phyloP scores from a whole-genome alignment of 2,329 filamentous ascomycete species.

The Sphaerostilbella broomeana region DNA sequence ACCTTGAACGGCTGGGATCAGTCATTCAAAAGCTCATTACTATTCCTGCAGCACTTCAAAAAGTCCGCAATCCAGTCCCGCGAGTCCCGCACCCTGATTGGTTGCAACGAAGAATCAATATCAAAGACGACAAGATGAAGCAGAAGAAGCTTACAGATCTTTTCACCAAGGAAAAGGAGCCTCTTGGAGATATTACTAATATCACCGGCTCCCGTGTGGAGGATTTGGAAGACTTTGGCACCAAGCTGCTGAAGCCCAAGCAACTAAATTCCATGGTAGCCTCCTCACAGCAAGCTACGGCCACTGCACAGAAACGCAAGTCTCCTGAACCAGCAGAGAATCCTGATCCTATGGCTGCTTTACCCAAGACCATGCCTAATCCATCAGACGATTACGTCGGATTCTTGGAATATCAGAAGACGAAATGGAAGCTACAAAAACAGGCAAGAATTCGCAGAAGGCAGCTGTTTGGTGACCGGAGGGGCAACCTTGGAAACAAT shows the following conservation, averaged over 20 bases:
- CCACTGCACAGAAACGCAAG: slow-evolving; percentile 60
- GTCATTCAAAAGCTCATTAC: slow-evolving; percentile 99
- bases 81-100: slow-evolving; percentile 92
- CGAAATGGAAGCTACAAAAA: slow-evolving; percentile 98
- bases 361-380: slow-evolving; percentile 78
- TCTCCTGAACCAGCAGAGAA: slow-evolving; percentile 61
- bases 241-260: slow-evolving; percentile 59
- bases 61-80: slow-evolving; percentile 89
- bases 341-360: slow-evolving; percentile 69
- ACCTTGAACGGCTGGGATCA: slow-evolving; percentile 87
- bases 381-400: slow-evolving; percentile 80
- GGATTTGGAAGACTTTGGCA: slow-evolving; percentile 79
- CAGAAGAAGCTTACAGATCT: slow-evolving; percentile 98
- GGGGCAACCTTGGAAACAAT: slow-evolving; percentile 42
- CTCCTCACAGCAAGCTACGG: slow-evolving; percentile 45
- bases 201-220: slow-evolving; percentile 45
- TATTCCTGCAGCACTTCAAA: slow-evolving; percentile 93
- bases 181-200: slow-evolving; percentile 68
- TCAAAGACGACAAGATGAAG: slow-evolving; percentile 95
- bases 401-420: slow-evolving; percentile 91
- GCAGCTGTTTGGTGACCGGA: slow-evolving; percentile 87
- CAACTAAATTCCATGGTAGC: slow-evolving; percentile 47
- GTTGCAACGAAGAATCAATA: slow-evolving; percentile 87
- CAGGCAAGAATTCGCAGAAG: slow-evolving; percentile 77
- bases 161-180: slow-evolving; percentile 60